A percentile compares a stretch with the other conserved stretches of the same genome.
phyloP scores from a whole-genome alignment of 352 stramenopile species.

The Pythium biforme region DNA sequence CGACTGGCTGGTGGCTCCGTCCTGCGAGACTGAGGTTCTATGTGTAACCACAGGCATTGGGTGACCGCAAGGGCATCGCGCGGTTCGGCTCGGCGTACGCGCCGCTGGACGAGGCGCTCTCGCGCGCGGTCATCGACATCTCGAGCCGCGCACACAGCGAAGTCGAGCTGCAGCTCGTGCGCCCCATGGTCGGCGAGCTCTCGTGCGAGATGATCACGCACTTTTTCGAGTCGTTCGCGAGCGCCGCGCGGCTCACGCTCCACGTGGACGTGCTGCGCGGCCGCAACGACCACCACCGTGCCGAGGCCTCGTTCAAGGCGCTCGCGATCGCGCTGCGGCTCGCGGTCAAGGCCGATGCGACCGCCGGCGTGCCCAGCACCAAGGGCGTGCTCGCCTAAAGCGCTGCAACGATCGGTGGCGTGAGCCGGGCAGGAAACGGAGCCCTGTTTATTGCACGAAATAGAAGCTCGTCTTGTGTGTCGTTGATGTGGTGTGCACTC shows the following conservation, averaged over 20 bases:
- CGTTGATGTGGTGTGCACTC: not conserved
- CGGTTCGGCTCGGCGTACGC: slow-evolving; percentile 87
- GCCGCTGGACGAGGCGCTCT: slow-evolving; percentile 89
- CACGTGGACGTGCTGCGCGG: slow-evolving; percentile 92
- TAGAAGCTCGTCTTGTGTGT: not conserved
- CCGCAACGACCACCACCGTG: slow-evolving; percentile 92
- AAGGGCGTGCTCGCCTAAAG: slow-evolving; percentile 88
- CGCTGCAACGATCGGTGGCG: not conserved
- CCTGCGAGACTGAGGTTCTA: no score
- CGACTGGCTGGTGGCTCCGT: no score
- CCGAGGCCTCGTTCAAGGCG: slow-evolving; percentile 91
- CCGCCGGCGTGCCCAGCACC: slow-evolving; percentile 87
- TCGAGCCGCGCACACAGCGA: slow-evolving; percentile 92
- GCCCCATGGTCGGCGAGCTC: slow-evolving; percentile 84
- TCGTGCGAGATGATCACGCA: slow-evolving; percentile 96
- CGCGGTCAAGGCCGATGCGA: slow-evolving; percentile 76
- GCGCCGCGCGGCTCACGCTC: slow-evolving; percentile 89
- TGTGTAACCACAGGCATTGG: slow-evolving; percentile 59
- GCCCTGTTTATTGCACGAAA: not conserved
- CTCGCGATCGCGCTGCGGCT: slow-evolving; percentile 82
- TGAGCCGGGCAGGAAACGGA: slow-evolving; percentile 1
- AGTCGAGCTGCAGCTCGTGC: slow-evolving; percentile 84
- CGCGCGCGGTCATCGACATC: slow-evolving; percentile 93
- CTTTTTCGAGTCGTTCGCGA: slow-evolving; percentile 93
- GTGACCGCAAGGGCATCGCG: slow-evolving; percentile 85